phyloP scores from a whole-genome alignment of 352 stramenopile species.

The Phytophthora meadii region DNA sequence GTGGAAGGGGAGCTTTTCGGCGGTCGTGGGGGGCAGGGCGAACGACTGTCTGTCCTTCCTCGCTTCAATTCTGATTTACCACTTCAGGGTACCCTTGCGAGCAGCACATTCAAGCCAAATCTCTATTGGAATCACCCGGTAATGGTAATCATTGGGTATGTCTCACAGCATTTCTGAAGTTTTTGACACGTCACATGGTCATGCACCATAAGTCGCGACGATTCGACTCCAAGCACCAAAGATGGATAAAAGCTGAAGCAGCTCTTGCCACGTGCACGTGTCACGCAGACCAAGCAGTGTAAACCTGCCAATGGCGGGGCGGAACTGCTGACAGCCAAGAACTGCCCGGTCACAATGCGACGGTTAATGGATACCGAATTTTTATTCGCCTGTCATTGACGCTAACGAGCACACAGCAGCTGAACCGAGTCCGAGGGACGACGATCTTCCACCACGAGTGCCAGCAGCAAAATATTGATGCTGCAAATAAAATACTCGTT shows the following conservation, averaged over 20 bases:
- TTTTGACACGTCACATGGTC: constrained; percentile 30
- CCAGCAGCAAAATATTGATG: constrained; percentile 15
- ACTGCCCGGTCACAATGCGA: constrained; percentile 13
- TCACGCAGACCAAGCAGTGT: constrained; percentile 13
- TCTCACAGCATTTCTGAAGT: constrained; percentile 37
- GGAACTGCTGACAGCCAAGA: constrained; percentile 9
- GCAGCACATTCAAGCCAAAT: neutral
- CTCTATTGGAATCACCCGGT: neutral
- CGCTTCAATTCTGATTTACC: constrained; percentile 15
- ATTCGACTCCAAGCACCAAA: constrained; percentile 19
- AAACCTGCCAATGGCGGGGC: constrained; percentile 13
- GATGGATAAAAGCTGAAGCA: constrained; percentile 25
- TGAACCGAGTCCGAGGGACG: neutral
- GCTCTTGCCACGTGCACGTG: constrained; percentile 11
- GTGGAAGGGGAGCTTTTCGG: constrained; percentile 10
- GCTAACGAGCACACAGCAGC: constrained; percentile 8
- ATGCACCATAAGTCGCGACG: constrained; percentile 5
- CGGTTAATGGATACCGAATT: constrained; percentile 27
- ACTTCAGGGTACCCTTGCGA: neutral
- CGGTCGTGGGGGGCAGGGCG: too few species aligned
- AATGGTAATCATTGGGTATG: constrained; percentile 10
- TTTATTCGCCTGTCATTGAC: constrained; percentile 15
- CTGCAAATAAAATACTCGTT: neutral
- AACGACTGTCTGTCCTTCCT: constrained; percentile 25
- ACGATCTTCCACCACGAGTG: constrained; percentile 7